phyloP scores from a whole-genome alignment of 2,329 filamentous ascomycete genomes.

The Aspergillus sp. region DNA sequence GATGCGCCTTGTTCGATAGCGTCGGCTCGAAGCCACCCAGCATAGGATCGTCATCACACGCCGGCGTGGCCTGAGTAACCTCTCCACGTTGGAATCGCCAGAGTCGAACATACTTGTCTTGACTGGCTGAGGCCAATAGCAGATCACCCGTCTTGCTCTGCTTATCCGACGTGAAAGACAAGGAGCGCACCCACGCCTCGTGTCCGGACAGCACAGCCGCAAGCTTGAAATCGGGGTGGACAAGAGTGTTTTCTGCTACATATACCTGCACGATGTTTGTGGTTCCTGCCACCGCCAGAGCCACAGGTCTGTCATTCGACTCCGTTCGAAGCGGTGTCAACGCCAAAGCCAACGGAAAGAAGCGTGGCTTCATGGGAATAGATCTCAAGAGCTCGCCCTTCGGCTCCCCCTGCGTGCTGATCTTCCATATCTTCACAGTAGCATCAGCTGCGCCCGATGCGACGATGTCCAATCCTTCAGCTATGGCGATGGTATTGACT shows the following conservation, averaged over 20 bases:
- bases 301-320: constrained; percentile 50
- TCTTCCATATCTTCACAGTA: constrained; percentile 67
- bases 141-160: constrained; percentile 63
- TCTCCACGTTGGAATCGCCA: constrained; percentile 81
- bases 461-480: constrained; percentile 51
- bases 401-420: constrained; percentile 46
- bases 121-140: constrained; percentile 86
- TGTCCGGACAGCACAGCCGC: constrained; percentile 82
- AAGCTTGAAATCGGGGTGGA: constrained; percentile 61
- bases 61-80: constrained; percentile 57
- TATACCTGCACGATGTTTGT: constrained; percentile 80
- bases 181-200: constrained; percentile 89
- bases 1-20: constrained; percentile 85
- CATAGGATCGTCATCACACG: constrained; percentile 39
- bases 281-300: constrained; percentile 86
- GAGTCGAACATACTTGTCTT: constrained; percentile 94
- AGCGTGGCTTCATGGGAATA: constrained; percentile 72
- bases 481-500: constrained; percentile 64
- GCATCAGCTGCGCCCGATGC: constrained; percentile 66
- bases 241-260: constrained; percentile 53
- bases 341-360: constrained; percentile 78
- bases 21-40: constrained; percentile 61
- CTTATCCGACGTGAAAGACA: constrained; percentile 73
- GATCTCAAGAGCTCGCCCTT: constrained; percentile 63
- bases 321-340: constrained; percentile 61